phyloP scores from a whole-genome alignment of 805 yeast genomes.

The Candida germanica region DNA sequence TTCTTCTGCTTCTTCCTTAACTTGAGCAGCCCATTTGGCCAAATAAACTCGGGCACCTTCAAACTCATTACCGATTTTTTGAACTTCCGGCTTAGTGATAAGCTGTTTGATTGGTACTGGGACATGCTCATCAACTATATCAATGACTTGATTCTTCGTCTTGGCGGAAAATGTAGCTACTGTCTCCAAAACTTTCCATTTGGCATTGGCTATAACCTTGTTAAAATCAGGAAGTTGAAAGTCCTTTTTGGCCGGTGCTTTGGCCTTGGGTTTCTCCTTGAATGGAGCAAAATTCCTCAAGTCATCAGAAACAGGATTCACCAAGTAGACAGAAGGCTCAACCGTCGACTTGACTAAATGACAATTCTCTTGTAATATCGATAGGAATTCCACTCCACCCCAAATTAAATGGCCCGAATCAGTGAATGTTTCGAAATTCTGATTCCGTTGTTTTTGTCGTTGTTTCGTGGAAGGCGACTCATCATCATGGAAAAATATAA shows the following conservation, averaged over 20 bases:
- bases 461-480: slow-evolving; percentile 71
- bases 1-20: slow-evolving; percentile 82
- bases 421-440: slow-evolving; percentile 73
- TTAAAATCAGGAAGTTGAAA: slow-evolving; percentile 35
- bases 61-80: slow-evolving; percentile 79
- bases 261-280: slow-evolving; percentile 10
- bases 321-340: slow-evolving; percentile 68
- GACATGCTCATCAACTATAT: slow-evolving; percentile 59
- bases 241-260: slow-evolving; percentile 1
- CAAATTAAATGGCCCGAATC: slow-evolving; percentile 59
- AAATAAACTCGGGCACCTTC: slow-evolving; percentile 88
- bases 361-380: slow-evolving; percentile 50
- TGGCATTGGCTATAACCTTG: slow-evolving; percentile 60
- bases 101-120: slow-evolving; percentile 59
- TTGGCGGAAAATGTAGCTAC: slow-evolving; percentile 70
- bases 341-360: slow-evolving; percentile 65
- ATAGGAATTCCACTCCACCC: slow-evolving; percentile 86
- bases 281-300: slow-evolving; percentile 52
- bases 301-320: slow-evolving; percentile 75
- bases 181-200: slow-evolving; percentile 83
- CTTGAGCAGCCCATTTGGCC: slow-evolving; percentile 95
- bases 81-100: slow-evolving; percentile 75
- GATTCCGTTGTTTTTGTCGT: slow-evolving; percentile 57
- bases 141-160: slow-evolving; percentile 52
- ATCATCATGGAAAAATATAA: slow-evolving; percentile 89